Conservation (phyloP, 2,329 filamentous ascomycete genomes). For the Talaromyces sp. region DNA sequence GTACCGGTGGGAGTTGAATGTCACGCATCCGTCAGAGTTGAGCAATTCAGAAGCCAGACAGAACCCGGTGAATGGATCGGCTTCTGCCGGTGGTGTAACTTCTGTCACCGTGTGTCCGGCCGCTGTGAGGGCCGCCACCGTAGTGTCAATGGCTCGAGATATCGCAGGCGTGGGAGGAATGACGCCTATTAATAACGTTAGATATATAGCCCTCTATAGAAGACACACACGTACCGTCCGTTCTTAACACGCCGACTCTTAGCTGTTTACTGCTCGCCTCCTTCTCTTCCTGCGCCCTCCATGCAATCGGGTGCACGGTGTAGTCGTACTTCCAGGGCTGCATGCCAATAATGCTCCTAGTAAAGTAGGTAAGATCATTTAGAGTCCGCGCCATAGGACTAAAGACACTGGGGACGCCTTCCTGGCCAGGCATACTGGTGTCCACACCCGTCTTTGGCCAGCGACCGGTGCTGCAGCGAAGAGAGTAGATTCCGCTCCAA, state of each 20-base stretch:
- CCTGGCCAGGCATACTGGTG: conserved; percentile 89
- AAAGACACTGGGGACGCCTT: conserved; percentile 82
- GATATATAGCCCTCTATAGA: neutral
- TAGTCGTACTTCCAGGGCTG: conserved; percentile 86
- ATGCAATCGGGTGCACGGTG: conserved; percentile 76
- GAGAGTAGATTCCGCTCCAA: conserved; percentile 81
- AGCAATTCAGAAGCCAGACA: conserved; percentile 73
- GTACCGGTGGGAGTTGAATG: conserved; percentile 70
- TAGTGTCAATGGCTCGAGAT: conserved; percentile 65
- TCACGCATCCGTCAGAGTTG: conserved; percentile 76
- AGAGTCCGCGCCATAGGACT: conserved; percentile 88
- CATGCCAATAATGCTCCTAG: conserved; percentile 69
- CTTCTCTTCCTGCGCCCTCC: conserved; percentile 59
- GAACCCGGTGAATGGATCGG: conserved; percentile 72
- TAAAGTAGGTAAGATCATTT: conserved; percentile 79
- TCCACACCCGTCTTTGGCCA: conserved; percentile 82
- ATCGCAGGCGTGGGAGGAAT: conserved; percentile 85
- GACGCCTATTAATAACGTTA: conserved; percentile 47
- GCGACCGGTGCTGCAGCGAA: conserved; percentile 80
- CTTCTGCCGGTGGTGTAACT: conserved; percentile 62
- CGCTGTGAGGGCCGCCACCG: conserved; percentile 61
- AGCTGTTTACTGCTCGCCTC: conserved; percentile 60
- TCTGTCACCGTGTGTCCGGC: conserved; percentile 71
- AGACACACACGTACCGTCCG: conserved; percentile 49
- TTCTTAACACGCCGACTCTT: conserved; percentile 70